Percentiles rank a stretch among this genome's conserved stretches.
phyloP scores from a whole-genome alignment of 441 rosid genomes.

The Pelargonium myrrhifolium region DNA sequence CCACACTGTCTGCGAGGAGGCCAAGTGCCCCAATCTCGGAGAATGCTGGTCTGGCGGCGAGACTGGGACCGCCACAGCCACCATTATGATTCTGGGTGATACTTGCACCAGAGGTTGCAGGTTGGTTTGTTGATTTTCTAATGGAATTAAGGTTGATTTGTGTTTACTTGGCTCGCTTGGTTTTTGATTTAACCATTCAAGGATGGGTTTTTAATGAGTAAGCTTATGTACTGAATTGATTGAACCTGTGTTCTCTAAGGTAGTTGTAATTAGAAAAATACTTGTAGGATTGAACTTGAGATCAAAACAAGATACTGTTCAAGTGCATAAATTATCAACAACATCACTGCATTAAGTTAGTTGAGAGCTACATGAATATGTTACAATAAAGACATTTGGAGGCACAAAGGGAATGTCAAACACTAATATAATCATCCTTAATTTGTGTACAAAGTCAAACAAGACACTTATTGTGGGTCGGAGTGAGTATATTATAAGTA shows the following conservation, averaged over 20 bases:
- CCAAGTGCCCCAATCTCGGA: slow-evolving; percentile 81
- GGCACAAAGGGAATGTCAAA: too few relatives aligned
- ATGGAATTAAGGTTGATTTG: too few relatives aligned
- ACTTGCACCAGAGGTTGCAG: slow-evolving; percentile 97
- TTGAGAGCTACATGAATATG: too few relatives aligned
- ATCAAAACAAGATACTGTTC: not conserved
- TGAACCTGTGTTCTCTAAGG: not conserved
- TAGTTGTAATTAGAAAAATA: too few relatives aligned
- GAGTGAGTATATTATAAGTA: too few relatives aligned
- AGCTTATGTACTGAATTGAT: not conserved
- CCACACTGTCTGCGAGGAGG: slow-evolving; percentile 97
- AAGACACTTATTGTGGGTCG: too few relatives aligned
- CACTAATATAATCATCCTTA: too few relatives aligned
- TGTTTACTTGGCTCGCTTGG: not conserved
- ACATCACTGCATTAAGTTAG: too few relatives aligned
- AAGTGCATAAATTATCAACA: not conserved
- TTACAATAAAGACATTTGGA: too few relatives aligned
- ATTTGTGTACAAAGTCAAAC: not conserved
- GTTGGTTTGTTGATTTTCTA: slow-evolving; percentile 19
- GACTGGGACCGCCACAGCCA: slow-evolving; percentile 93
- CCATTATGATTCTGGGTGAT: slow-evolving; percentile 92
- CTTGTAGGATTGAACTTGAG: not conserved
- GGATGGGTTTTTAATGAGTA: not conserved
- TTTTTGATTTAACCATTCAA: not conserved
- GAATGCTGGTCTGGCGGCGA: slow-evolving; percentile 99